phyloP scores from a whole-genome alignment of 257 asterid species.

The Datura wrightii region DNA sequence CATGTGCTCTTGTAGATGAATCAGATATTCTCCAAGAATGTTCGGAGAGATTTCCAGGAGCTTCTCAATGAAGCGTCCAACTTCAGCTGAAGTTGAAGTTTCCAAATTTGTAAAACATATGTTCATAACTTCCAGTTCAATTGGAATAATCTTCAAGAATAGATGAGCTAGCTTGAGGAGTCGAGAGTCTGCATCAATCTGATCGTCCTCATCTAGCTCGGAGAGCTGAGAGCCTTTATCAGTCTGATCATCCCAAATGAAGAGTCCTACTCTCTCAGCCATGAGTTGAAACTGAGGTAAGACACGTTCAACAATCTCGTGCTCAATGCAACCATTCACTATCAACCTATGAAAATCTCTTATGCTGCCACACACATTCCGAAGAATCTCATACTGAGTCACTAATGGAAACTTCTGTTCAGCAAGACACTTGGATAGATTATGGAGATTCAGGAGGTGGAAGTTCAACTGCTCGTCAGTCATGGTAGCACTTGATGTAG shows the following conservation, averaged over 20 bases:
- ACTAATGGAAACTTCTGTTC: background rate
- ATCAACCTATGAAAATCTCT: background rate
- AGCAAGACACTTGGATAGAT: background rate
- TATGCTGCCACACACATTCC: background rate
- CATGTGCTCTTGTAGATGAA: slow-evolving; percentile 2
- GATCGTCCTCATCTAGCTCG: too few relatives aligned
- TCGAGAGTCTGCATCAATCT: too few relatives aligned
- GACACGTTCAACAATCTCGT: background rate
- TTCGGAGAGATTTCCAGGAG: background rate
- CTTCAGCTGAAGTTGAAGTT: background rate
- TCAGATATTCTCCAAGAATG: background rate
- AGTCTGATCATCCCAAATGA: too few relatives aligned
- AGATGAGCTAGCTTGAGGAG: too few relatives aligned
- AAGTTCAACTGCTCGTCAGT: background rate
- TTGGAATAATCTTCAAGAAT: background rate
- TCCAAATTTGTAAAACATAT: background rate
- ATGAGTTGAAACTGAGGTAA: background rate
- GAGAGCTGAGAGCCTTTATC: too few relatives aligned
- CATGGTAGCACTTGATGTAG: background rate
- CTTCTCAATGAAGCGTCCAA: background rate
- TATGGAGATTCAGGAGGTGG: background rate
- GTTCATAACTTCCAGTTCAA: background rate
- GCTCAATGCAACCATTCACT: background rate
- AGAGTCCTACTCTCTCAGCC: background rate
- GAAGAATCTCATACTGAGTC: background rate